Conservation (phyloP, 176 grass and related monocot genomes). For the Carex littledalei region DNA sequence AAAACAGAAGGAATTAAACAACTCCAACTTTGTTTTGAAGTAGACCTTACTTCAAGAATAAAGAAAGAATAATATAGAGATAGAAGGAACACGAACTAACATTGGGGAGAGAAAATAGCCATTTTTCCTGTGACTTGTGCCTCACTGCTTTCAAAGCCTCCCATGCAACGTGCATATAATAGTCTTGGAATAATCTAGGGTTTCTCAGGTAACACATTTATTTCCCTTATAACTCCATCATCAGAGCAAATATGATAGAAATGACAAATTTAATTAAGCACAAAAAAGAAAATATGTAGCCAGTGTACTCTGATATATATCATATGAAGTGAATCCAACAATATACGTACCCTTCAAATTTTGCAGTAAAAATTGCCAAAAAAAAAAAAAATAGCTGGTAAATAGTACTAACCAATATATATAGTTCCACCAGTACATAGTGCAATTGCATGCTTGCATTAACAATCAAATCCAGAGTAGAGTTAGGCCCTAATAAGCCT, state of each 20-base stretch:
- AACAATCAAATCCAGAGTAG: not conserved
- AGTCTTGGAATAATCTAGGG: not conserved
- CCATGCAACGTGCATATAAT: conserved; percentile 38
- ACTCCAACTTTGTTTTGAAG: not conserved
- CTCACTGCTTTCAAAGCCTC: conserved; percentile 27
- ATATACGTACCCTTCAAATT: too few relatives aligned
- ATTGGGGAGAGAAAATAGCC: conserved; percentile 16
- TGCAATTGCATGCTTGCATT: conserved; percentile 19
- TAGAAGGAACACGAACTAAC: conserved; percentile 17
- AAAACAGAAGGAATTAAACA: not conserved
- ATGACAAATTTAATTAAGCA: not conserved
- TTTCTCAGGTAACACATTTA: not conserved
- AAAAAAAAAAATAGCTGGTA: not conserved
- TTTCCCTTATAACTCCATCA: not conserved
- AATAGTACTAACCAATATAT: not conserved
- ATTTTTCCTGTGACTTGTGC: conserved; percentile 9
- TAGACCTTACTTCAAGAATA: conserved; percentile 1
- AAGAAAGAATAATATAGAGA: conserved; percentile 17
- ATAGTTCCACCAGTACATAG: not conserved
- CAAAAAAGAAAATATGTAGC: not conserved
- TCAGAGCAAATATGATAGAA: not conserved
- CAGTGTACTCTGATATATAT: not conserved
- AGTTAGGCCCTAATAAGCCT: conserved; percentile 24
- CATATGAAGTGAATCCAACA: not conserved
- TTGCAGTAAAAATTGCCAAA: not conserved